phyloP scores from a whole-genome alignment of 2,329 filamentous ascomycete species.

The Aspergillus cejpii region DNA sequence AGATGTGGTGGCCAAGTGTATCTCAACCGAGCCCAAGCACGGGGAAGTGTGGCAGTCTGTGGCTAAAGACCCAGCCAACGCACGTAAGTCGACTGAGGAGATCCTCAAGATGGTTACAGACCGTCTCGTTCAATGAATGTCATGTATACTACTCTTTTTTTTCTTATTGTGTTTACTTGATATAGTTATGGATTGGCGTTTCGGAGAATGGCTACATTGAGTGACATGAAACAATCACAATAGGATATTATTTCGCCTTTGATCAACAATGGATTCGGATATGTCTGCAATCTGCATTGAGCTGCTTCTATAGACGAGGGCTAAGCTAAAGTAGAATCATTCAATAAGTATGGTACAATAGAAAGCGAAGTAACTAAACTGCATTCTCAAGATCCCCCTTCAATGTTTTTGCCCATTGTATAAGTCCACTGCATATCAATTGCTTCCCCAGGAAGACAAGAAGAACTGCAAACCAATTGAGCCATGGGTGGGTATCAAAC shows the following conservation, averaged over 20 bases:
- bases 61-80: slow-evolving; percentile 79
- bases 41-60: slow-evolving; percentile 87
- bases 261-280: too few relatives aligned
- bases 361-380: too few relatives aligned
- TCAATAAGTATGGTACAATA: too few relatives aligned
- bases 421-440: too few relatives aligned
- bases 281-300: too few relatives aligned
- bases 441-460: background rate
- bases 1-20: slow-evolving; percentile 75
- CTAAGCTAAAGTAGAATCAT: too few relatives aligned
- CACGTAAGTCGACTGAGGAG: slow-evolving; percentile 67
- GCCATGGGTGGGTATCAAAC: slow-evolving; percentile 31
- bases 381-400: too few relatives aligned
- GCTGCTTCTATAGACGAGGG: too few relatives aligned
- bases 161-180: background rate
- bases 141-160: background rate
- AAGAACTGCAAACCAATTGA: slow-evolving; percentile 13
- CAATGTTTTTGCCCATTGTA: too few relatives aligned
- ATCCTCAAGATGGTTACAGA: slow-evolving; percentile 71
- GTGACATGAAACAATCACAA: background rate
- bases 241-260: too few relatives aligned
- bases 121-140: slow-evolving; percentile 14
- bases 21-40: slow-evolving; percentile 78
- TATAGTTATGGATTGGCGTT: slow-evolving; percentile 4
- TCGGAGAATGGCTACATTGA: background rate